Conservation (phyloP, 208 protist genomes). For the Leishmania martiniquensis region DNA sequence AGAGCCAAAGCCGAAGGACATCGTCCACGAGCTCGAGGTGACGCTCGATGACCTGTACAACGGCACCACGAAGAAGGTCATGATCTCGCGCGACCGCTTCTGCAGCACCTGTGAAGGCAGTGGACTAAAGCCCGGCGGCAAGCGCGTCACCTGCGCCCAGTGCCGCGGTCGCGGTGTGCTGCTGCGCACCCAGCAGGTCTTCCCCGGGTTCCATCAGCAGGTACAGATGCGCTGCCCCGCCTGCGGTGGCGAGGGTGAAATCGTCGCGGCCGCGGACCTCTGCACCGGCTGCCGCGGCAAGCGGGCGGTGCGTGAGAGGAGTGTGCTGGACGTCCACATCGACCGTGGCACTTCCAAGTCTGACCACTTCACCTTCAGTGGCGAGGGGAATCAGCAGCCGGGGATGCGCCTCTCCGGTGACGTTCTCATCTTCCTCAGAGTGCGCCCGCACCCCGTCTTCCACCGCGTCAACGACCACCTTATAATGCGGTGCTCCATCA, state of each 20-base stretch:
- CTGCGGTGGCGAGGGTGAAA: constrained; percentile 91
- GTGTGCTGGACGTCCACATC: constrained; percentile 95
- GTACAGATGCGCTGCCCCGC: constrained; percentile 86
- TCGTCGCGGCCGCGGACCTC: constrained; percentile 80
- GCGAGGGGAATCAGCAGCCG: constrained; percentile 95
- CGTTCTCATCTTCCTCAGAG: constrained; percentile 95
- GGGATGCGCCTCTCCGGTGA: constrained; percentile 92
- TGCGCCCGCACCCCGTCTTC: constrained; percentile 94
- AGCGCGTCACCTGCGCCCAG: constrained; percentile 63
- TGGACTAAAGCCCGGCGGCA: constrained; percentile 57
- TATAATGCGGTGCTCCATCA: constrained; percentile 85
- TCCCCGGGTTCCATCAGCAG: constrained; percentile 95
- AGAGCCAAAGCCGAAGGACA: constrained; percentile 93
- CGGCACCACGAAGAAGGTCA: constrained; percentile 93
- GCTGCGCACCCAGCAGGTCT: constrained; percentile 90
- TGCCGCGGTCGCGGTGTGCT: constrained; percentile 94
- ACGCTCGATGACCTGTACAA: constrained; percentile 98
- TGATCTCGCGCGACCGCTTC: constrained; percentile 77
- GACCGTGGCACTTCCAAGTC: constrained; percentile 94
- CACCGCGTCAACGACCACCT: constrained; percentile 94
- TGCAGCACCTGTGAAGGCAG: constrained; percentile 74
- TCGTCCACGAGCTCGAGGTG: constrained; percentile 92
- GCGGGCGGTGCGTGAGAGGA: constrained; percentile 89
- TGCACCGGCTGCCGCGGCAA: constrained; percentile 95
- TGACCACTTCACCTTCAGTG: constrained; percentile 94